A percentile compares a stretch with the other conserved stretches of the same genome.
Evolutionary conservation across 2,329 filamentous ascomycete species (phyloP).

Genomic region (Pseudomassariella vexata): DNA sequence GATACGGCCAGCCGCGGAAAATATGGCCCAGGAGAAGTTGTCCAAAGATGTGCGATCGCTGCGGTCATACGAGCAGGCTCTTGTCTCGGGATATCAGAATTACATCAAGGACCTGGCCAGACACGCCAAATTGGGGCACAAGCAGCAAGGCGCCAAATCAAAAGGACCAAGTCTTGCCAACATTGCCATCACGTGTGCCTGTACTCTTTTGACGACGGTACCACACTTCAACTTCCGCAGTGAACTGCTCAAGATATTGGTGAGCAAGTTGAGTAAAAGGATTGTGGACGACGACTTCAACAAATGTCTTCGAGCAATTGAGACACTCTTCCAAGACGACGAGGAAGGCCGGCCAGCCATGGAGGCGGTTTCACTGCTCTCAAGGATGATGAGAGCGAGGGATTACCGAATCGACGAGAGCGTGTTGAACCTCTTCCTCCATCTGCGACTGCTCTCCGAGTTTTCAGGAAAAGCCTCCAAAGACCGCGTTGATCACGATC

Average conservation of each 20-base stretch:
- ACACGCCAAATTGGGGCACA: constrained; percentile 51
- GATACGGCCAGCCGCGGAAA: constrained; percentile 76
- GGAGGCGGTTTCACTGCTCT: constrained; percentile 77
- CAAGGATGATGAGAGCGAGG: constrained; percentile 91
- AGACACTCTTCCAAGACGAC: constrained; percentile 78
- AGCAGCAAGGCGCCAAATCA: constrained; percentile 32
- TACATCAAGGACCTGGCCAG: constrained; percentile 74
- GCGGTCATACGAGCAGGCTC: constrained; percentile 78
- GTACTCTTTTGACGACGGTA: constrained; percentile 71
- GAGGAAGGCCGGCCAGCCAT: constrained; percentile 85
- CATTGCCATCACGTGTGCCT: constrained; percentile 81
- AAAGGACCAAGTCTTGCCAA: constrained; percentile 52
- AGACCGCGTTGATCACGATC: constrained; percentile 60
- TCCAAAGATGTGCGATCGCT: constrained; percentile 87
- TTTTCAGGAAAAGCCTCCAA: constrained; percentile 80
- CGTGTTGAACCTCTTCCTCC: constrained; percentile 85
- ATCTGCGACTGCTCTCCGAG: constrained; percentile 81
- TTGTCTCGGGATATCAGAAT: constrained; percentile 77
- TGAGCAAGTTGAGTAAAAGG: constrained; percentile 72
- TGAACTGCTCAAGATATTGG: constrained; percentile 81
- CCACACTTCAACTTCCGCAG: constrained; percentile 96
- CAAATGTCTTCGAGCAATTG: constrained; percentile 72
- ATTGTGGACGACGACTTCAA: constrained; percentile 68
- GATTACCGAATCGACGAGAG: constrained; percentile 79
- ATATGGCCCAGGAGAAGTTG: constrained; percentile 69